Conservation (phyloP, 805 yeast species). For the Starmerella vaccinii region DNA sequence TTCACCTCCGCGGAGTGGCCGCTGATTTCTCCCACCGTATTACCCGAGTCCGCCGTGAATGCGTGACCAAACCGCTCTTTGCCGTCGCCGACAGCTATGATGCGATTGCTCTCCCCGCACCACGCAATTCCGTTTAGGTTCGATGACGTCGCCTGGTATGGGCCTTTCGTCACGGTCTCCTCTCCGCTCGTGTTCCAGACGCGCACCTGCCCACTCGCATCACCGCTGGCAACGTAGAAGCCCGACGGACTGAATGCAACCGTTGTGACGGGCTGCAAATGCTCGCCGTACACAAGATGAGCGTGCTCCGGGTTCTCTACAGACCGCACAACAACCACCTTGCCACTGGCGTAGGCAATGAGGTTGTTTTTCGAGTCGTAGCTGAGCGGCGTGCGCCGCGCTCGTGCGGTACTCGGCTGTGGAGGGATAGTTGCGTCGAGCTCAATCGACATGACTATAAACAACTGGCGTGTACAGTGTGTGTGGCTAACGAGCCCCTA, state of each 20-base stretch:
- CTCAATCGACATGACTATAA: constrained; percentile 17
- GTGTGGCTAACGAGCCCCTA: neutral
- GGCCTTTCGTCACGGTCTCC: constrained; percentile 57
- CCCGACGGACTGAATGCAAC: constrained; percentile 87
- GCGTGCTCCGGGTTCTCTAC: constrained; percentile 43
- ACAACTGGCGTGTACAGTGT: neutral
- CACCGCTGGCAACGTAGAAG: constrained; percentile 83
- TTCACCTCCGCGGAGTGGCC: constrained; percentile 82
- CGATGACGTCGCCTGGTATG: constrained; percentile 69
- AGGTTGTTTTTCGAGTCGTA: constrained; percentile 61
- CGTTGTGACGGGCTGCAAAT: constrained; percentile 61
- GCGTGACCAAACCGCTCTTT: constrained; percentile 86
- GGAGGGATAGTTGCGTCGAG: constrained; percentile 47
- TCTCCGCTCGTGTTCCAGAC: constrained; percentile 49
- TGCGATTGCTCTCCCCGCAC: constrained; percentile 79
- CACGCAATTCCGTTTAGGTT: constrained; percentile 74
- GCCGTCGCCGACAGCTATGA: constrained; percentile 93
- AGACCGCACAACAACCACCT: constrained; percentile 62
- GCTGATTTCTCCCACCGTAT: constrained; percentile 90
- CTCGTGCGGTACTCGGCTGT: constrained; percentile 68
- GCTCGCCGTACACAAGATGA: constrained; percentile 59
- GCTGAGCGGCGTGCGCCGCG: constrained; percentile 58
- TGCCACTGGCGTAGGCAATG: constrained; percentile 73
- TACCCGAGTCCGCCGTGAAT: constrained; percentile 88
- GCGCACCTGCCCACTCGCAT: constrained; percentile 76